Percentiles rank a stretch among this genome's conserved stretches.
phyloP scores from a whole-genome alignment of 352 stramenopile species.

The Thalassiosira ordinaria region DNA sequence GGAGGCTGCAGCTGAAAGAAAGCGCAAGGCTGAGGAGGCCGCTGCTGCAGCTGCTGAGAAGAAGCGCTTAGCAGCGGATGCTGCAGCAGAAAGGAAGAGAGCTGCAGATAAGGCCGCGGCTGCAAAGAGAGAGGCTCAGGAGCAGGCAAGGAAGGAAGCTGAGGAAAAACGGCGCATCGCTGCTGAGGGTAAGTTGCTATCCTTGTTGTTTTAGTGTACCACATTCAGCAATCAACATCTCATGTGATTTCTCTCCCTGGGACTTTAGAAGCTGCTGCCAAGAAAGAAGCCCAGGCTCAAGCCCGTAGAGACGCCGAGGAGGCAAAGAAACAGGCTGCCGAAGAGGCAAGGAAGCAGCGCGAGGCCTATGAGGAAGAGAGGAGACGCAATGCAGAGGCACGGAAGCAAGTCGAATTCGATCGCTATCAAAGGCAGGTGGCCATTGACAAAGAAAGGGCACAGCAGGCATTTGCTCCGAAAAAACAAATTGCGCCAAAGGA shows the following conservation, averaged over 20 bases:
- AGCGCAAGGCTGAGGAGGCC: constrained; percentile 5
- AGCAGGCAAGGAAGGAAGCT: not conserved
- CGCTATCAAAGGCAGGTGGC: constrained; percentile 18
- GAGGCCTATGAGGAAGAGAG: constrained; percentile 30
- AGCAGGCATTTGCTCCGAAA: not conserved
- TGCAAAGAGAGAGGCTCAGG: constrained; percentile 9
- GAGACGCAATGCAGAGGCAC: constrained; percentile 5
- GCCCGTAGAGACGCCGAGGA: constrained; percentile 2
- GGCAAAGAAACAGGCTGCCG: constrained; percentile 24
- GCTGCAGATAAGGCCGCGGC: constrained; percentile 7
- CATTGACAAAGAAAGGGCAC: constrained; percentile 31
- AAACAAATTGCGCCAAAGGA: constrained; percentile 26
- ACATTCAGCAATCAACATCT: not conserved
- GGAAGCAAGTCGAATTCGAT: constrained; percentile 26
- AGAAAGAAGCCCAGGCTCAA: constrained; percentile 9
- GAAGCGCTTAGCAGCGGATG: constrained; percentile 9
- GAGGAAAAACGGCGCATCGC: constrained; percentile 15
- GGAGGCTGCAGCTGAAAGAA: constrained; percentile 21
- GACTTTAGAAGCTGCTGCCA: constrained; percentile 12
- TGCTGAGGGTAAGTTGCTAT: constrained; percentile 10
- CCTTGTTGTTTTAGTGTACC: not conserved
- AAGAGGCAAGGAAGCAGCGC: constrained; percentile 33
- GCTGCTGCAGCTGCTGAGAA: constrained; percentile 6
- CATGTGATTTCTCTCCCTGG: too few species aligned
- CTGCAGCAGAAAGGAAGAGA: constrained; percentile 27